Conservation (phyloP, 139 green algal genomes). For the Chlorella sp. region DNA sequence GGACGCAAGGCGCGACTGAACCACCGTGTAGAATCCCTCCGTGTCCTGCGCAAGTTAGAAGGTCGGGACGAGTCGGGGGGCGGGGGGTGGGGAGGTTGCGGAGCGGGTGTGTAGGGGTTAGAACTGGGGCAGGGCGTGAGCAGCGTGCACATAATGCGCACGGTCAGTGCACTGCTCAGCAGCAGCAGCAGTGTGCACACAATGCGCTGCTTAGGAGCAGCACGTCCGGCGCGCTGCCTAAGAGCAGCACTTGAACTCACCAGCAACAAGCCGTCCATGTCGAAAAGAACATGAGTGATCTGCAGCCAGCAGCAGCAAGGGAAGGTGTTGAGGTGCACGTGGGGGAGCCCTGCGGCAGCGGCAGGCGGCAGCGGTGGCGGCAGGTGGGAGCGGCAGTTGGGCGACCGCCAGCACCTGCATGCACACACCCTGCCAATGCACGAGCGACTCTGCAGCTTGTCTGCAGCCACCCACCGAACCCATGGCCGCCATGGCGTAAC, state of each 20-base stretch:
- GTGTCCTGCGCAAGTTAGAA: slow-evolving; percentile 61
- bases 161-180: too few species aligned
- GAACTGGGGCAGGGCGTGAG: too few species aligned
- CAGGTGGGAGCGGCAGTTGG: background rate
- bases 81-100: background rate
- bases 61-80: background rate
- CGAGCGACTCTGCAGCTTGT: too few species aligned
- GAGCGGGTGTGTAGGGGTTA: background rate
- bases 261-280: slow-evolving; percentile 88
- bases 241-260: too few species aligned
- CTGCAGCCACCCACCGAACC: too few species aligned
- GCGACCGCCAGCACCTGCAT: too few species aligned
- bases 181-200: too few species aligned
- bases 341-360: background rate
- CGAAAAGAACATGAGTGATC: slow-evolving; percentile 56
- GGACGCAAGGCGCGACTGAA: slow-evolving; percentile 68
- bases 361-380: background rate
- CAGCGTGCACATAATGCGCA: too few species aligned
- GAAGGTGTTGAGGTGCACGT: background rate
- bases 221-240: too few species aligned
- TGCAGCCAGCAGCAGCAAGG: background rate
- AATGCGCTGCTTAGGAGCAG: too few species aligned
- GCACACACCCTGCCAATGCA: too few species aligned
- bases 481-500: too few species aligned
- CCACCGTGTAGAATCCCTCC: slow-evolving; percentile 81